These are phyloP conservation scores for Zancudomyces culisetae DNA, from an alignment of 371 early-diverging fungal species.

Conservation along the genomic window DNA sequence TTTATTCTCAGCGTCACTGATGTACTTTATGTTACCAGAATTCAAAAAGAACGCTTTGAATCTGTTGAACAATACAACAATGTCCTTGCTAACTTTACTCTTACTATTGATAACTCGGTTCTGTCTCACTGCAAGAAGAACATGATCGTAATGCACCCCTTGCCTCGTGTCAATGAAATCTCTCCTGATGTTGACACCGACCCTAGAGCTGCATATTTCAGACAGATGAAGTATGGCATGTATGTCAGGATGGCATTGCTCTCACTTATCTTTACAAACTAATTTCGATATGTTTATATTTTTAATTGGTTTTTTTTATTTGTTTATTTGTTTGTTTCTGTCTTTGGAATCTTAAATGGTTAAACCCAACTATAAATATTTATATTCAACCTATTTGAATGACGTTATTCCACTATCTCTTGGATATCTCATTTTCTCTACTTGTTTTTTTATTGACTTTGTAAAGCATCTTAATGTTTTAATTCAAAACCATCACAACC, in stretches of 20 bases:
- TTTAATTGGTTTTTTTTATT: too few relatives aligned
- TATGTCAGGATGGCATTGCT: constrained; percentile 94
- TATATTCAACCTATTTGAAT: too few relatives aligned
- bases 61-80: constrained; percentile 55
- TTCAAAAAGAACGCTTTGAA: constrained; percentile 88
- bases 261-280: constrained; percentile 6
- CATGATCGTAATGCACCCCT: constrained; percentile 96
- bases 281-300: too few relatives aligned
- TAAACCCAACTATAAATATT: too few relatives aligned
- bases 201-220: constrained; percentile 90
- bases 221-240: constrained; percentile 93
- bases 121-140: constrained; percentile 73
- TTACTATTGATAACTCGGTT: constrained; percentile 67
- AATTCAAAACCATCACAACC: too few relatives aligned
- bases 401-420: too few relatives aligned
- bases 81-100: constrained; percentile 39
- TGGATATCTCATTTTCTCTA: too few relatives aligned
- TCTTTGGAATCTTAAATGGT: too few relatives aligned
- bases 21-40: constrained; percentile 91
- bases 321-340: too few relatives aligned
- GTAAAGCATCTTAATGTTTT: too few relatives aligned
- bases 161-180: constrained; percentile 89
- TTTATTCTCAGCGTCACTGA: constrained; percentile 71
- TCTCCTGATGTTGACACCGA: constrained; percentile 93
- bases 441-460: too few relatives aligned